Evolutionary conservation across 73 alveolate species (phyloP), one percentile per base, ranked within the genome.

Genomic region (Diophrys appendiculata): DNA sequence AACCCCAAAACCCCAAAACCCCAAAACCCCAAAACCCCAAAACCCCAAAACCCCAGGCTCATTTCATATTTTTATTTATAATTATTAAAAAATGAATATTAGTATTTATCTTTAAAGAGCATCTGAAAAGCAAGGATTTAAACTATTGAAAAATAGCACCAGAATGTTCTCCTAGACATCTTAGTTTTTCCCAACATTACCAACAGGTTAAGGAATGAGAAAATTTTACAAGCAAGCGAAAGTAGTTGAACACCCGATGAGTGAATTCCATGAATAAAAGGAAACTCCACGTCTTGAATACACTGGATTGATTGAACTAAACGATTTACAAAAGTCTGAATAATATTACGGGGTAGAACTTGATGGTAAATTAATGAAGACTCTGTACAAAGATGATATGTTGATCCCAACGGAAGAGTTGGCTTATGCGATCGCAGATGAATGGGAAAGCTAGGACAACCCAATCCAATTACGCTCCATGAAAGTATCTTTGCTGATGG

Each of bases 351-450:
- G 69, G 8, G 83, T 81, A 23, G 27, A 64, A 1, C 65, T 81
- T 1, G 89, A 81, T 33, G 78, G 72, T 55, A 71, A 31, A 71
- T 28, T 68, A 13, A 81, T 68, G 23, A 81, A 81, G 64, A 81
- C 89, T 24, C 55, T 72, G 75, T 81, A 70, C 78, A 81, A 81
- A 55, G 89, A 81, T 33, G 65, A 54, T 26, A 55, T 81, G 11
- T 33, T 81, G 1, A 72, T 81, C 31, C 89, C 89, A 5, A 53
- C 79, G 22, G 55, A 81, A 54, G 78, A 80, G 1, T 55, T 81
- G 32, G 89, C 89, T 18, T n/a, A 72, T 13, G 89, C 83, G 14
- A 29, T 81, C 27, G 89, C 89, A 30, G 77, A 72, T 26, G 89
- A 81, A 54, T 81, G 89, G 89, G 89, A 68, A 1, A 18, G 43